These are phyloP conservation scores for Calocybe gangraenosa DNA, from an alignment of 768 basidiomycete species.

Conservation along the genomic window DNA sequence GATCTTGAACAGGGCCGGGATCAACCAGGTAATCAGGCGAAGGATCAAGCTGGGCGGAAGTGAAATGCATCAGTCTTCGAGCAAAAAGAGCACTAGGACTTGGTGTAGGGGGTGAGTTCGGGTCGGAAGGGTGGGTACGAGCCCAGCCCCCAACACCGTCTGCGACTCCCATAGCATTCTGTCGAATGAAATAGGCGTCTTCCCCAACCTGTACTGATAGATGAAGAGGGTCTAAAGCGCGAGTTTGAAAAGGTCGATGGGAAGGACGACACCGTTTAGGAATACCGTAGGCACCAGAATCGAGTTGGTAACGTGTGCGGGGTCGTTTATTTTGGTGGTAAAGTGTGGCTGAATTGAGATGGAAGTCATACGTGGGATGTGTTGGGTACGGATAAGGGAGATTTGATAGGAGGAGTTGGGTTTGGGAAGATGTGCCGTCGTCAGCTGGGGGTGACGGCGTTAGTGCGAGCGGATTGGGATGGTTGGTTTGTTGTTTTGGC, in stretches of 20 bases:
- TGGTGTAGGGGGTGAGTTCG: conserved; percentile 18
- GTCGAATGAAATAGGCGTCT: conserved; percentile 81
- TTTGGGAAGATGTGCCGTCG: neutral
- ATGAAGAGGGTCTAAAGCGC: conserved; percentile 26
- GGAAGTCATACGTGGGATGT: neutral
- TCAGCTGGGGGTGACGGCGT: conserved; percentile 1
- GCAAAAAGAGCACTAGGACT: conserved; percentile 58
- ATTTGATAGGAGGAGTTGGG: neutral
- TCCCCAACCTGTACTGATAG: conserved; percentile 84
- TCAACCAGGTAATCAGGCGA: conserved; percentile 8
- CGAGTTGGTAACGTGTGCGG: conserved; percentile 39
- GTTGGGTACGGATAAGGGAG: conserved; percentile 2
- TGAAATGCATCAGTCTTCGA: conserved; percentile 81
- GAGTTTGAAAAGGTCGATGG: conserved; percentile 21
- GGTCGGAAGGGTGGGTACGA: conserved; percentile 5
- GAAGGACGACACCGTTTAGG: conserved; percentile 49
- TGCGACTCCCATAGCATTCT: conserved; percentile 89
- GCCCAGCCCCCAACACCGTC: conserved; percentile 97
- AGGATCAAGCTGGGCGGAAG: conserved; percentile 46
- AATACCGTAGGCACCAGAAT: conserved; percentile 83
- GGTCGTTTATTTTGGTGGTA: neutral
- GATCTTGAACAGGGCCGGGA: conserved; percentile 21
- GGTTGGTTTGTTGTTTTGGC: conserved; percentile 1
- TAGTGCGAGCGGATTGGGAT: conserved; percentile 12
- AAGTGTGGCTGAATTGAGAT: neutral